phyloP scores from a whole-genome alignment of 2,329 filamentous ascomycete species.

The Scleromitrula shiraiana region DNA sequence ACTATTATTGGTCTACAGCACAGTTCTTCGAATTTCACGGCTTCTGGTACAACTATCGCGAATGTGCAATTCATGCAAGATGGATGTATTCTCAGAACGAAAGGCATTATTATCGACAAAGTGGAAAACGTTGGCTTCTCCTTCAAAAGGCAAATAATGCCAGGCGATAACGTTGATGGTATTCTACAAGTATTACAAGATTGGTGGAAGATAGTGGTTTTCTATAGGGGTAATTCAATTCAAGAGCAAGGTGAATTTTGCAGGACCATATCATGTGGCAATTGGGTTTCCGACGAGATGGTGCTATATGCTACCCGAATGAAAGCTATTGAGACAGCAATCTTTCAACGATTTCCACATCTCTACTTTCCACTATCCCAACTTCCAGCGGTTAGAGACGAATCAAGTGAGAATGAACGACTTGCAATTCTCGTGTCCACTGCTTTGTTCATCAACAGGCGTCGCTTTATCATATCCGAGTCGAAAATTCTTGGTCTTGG shows the following conservation, averaged over 20 bases:
- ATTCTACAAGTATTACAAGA: constrained; percentile 17
- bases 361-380: background rate
- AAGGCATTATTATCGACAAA: constrained; percentile 18
- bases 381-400: background rate
- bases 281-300: constrained; percentile 16
- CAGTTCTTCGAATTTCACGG: constrained; percentile 16
- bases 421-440: constrained; percentile 17
- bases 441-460: constrained; percentile 20
- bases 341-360: background rate
- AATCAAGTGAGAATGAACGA: constrained; percentile 11
- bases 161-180: constrained; percentile 14
- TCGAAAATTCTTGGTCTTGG: constrained; percentile 16
- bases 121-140: constrained; percentile 14
- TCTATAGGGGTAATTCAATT: constrained; percentile 6
- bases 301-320: constrained; percentile 15
- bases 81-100: constrained; percentile 15
- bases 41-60: constrained; percentile 15
- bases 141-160: constrained; percentile 12
- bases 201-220: constrained; percentile 23
- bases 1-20: constrained; percentile 21
- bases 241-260: constrained; percentile 15
- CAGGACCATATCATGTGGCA: constrained; percentile 21
- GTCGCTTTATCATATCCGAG: constrained; percentile 16
- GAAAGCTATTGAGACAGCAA: constrained; percentile 14
- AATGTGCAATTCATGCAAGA: constrained; percentile 13